Percentiles rank a stretch among this genome's conserved stretches.
These are phyloP conservation scores for Cytospora mali DNA, from an alignment of 2,329 filamentous ascomycete species.

Conservation along the genomic window DNA sequence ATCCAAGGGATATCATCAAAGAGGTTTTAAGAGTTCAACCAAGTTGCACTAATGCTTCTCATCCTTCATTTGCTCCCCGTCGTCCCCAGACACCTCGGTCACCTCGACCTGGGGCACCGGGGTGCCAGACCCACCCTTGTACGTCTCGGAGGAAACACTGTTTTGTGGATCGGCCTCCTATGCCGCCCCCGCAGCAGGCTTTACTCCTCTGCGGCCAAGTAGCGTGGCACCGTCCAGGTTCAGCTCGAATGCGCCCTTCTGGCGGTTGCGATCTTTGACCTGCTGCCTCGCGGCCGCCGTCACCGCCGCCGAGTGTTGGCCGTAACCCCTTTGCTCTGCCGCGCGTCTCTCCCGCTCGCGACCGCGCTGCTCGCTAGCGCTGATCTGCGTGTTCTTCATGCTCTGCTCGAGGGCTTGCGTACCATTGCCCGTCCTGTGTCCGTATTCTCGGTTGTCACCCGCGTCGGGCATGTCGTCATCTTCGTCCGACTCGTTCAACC, in stretches of 20 bases:
- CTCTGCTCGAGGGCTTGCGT: slow-evolving; percentile 81
- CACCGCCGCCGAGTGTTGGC: slow-evolving; percentile 83
- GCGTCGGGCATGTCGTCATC: slow-evolving; percentile 57
- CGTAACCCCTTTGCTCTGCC: slow-evolving; percentile 69
- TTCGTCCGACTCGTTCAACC: slow-evolving; percentile 70
- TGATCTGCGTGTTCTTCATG: slow-evolving; percentile 80
- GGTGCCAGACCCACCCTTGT: neutral
- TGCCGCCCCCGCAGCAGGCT: slow-evolving; percentile 50
- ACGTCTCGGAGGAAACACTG: neutral
- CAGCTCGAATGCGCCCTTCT: slow-evolving; percentile 86
- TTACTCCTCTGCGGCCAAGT: slow-evolving; percentile 66
- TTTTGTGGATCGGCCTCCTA: slow-evolving; percentile 27
- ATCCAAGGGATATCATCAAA: neutral
- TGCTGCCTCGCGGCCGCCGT: slow-evolving; percentile 82
- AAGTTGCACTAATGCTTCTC: neutral
- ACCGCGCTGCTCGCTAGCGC: slow-evolving; percentile 59
- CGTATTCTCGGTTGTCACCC: slow-evolving; percentile 45
- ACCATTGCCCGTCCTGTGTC: slow-evolving; percentile 46
- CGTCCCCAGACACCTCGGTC: neutral
- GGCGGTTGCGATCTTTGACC: slow-evolving; percentile 66
- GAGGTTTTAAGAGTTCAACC: neutral
- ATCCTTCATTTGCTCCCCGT: neutral
- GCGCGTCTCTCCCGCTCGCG: slow-evolving; percentile 47
- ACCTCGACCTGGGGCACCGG: neutral
- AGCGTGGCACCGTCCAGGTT: slow-evolving; percentile 89